These are phyloP conservation scores for Lentinula sp. DNA, from an alignment of 768 basidiomycete species.

Conservation along the genomic window DNA sequence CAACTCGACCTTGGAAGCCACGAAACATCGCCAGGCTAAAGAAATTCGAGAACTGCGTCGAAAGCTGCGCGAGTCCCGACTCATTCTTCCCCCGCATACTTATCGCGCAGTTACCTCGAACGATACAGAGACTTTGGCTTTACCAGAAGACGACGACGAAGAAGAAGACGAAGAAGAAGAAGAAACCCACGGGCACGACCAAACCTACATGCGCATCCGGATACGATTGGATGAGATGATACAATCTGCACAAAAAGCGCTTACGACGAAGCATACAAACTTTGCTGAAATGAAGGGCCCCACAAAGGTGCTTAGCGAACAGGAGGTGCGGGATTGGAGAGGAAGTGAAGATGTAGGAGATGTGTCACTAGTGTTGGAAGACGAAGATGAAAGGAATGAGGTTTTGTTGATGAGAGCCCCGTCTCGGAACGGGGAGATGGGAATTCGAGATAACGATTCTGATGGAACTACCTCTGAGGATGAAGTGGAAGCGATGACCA, in stretches of 20 bases:
- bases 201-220: conserved; percentile 57
- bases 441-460: not conserved
- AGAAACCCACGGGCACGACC: conserved; percentile 37
- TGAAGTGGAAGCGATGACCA: conserved; percentile 34
- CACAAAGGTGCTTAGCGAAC: conserved; percentile 67
- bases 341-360: conserved; percentile 13
- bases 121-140: not conserved
- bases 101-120: conserved; percentile 48
- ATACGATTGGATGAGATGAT: conserved; percentile 59
- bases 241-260: conserved; percentile 49
- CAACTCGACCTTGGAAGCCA: conserved; percentile 75
- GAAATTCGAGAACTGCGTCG: conserved; percentile 84
- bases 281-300: conserved; percentile 37
- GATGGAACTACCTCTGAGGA: conserved; percentile 25
- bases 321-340: conserved; percentile 63
- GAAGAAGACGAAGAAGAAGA: conserved; percentile 45
- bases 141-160: conserved; percentile 31
- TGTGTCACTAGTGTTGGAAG: not conserved
- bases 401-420: not conserved
- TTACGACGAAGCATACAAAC: conserved; percentile 53
- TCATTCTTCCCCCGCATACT: conserved; percentile 65
- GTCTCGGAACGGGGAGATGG: not conserved
- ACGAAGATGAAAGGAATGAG: conserved; percentile 2
- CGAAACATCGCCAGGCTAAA: conserved; percentile 72
- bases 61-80: conserved; percentile 75